These are phyloP conservation scores for Metschnikowia sp. DNA, from an alignment of 805 yeast genomes.

Conservation along the genomic window DNA sequence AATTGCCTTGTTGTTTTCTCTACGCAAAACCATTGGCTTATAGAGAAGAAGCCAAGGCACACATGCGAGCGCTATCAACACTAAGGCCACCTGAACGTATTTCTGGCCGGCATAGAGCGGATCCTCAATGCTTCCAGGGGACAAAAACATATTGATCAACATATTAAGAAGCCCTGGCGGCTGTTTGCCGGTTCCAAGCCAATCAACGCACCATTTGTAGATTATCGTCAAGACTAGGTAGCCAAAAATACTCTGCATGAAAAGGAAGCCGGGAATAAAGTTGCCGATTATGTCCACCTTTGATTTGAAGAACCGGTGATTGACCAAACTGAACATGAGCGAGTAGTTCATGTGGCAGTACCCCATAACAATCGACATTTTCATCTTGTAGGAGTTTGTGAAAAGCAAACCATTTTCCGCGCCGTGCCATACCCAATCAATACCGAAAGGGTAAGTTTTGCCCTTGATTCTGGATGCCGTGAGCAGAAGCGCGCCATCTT, in stretches of 20 bases:
- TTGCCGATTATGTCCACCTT: constrained; percentile 67
- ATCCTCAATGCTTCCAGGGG: constrained; percentile 69
- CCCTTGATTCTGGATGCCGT: constrained; percentile 40
- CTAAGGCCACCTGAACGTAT: constrained; percentile 53
- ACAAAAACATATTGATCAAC: constrained; percentile 71
- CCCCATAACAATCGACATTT: constrained; percentile 71
- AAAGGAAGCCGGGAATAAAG: constrained; percentile 68
- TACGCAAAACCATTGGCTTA: constrained; percentile 54
- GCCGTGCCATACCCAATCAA: constrained; percentile 81
- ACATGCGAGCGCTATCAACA: constrained; percentile 60
- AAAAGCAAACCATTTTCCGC: constrained; percentile 67
- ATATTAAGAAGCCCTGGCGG: constrained; percentile 74
- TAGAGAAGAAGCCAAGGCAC: constrained; percentile 70
- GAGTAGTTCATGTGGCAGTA: constrained; percentile 74
- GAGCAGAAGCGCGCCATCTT: constrained; percentile 31
- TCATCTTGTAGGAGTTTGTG: constrained; percentile 75
- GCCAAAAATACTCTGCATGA: constrained; percentile 76
- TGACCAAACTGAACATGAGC: constrained; percentile 62
- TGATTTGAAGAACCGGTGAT: constrained; percentile 54
- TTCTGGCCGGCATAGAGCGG: constrained; percentile 65
- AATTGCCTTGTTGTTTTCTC: constrained; percentile 29
- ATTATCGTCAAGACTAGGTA: constrained; percentile 63
- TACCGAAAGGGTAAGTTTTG: constrained; percentile 59
- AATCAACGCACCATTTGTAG: constrained; percentile 72
- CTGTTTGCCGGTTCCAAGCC: constrained; percentile 57